phyloP scores from a whole-genome alignment of 108 stramenopile species.

The Skeletonema marinoi region DNA sequence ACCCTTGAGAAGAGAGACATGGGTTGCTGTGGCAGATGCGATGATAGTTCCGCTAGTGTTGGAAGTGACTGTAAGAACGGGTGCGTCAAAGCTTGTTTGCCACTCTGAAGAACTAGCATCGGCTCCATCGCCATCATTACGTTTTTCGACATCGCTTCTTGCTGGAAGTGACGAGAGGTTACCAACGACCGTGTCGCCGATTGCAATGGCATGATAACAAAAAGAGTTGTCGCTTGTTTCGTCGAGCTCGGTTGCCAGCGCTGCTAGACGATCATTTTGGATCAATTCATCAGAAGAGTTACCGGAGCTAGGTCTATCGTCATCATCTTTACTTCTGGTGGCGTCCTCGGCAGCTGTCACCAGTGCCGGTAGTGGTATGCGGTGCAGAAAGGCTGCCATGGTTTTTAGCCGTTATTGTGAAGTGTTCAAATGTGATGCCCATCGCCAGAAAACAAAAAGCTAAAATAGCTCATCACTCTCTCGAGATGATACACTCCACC shows the following conservation, averaged over 20 bases:
- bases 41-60: constrained; percentile 61
- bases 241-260: background rate
- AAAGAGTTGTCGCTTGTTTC: constrained; percentile 13
- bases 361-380: background rate
- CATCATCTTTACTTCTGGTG: background rate
- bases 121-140: background rate
- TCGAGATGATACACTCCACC: too few species aligned
- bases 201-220: constrained; percentile 23
- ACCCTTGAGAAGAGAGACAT: constrained; percentile 65
- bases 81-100: constrained; percentile 46
- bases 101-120: background rate
- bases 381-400: background rate
- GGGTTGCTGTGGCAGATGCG: constrained; percentile 57
- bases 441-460: too few species aligned
- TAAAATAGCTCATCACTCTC: too few species aligned
- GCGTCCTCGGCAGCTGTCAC: background rate
- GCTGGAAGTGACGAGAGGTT: background rate
- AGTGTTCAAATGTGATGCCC: too few species aligned
- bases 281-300: background rate
- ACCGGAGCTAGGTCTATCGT: background rate
- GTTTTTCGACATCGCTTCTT: background rate
- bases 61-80: constrained; percentile 49
- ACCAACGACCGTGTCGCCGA: constrained; percentile 23
- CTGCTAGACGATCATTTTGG: background rate
- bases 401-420: background rate